Base-by-base conservation (phyloP, 495 filamentous ascomycete genomes). In the Daldinia concentrica region DNA sequence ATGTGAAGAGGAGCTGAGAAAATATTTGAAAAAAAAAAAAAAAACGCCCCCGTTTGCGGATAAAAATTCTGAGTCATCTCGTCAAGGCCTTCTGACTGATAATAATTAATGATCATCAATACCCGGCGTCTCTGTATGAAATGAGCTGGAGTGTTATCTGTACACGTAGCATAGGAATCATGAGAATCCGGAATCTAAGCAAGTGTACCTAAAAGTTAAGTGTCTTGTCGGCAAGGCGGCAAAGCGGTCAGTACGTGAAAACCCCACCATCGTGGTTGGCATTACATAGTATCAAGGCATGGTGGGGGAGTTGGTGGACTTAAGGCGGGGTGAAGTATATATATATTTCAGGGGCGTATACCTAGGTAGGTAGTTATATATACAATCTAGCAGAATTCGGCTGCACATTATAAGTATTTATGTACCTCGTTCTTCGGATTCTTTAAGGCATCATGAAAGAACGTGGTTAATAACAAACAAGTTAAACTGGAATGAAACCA, bases 231-330 rank as follows among this genome's bases (percentile, higher is more conserved):
- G 65, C 43, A 72, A 60, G 69, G 64, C 65, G 70, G 65, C 58
- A 56, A 62, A 65, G 64, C 69, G 69, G 69, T 67, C 64, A 66
- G 58, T 55, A 19, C 22, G 36, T 19, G 15, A 36, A 62, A 69
- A 73, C 65, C 65, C 70, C 70, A 66, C 65, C 62, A 73, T 64
- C 58, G 57, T 64, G 48, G 69, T 62, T 72, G 65, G 69, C 59
- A 64, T 65, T 64, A 66, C 54, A 58, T 58, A 58, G 50, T 37
- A 58, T 58, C 51, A 34, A 22, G 48, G 61, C 50, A 41, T 68
- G 61, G 70, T 69, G 70, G 70, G 65, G 70, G 59, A 64, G 34
- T 41, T 29, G 64, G 30, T 62, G 70, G 65, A 50, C n/a, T 7
- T 8, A n/a, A 57, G 37, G 15, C 30, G 61, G 62, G 41, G 36